Evolutionary conservation across 768 basidiomycete species (phyloP).

Genomic region (Cystofilobasidium ferigula): DNA sequence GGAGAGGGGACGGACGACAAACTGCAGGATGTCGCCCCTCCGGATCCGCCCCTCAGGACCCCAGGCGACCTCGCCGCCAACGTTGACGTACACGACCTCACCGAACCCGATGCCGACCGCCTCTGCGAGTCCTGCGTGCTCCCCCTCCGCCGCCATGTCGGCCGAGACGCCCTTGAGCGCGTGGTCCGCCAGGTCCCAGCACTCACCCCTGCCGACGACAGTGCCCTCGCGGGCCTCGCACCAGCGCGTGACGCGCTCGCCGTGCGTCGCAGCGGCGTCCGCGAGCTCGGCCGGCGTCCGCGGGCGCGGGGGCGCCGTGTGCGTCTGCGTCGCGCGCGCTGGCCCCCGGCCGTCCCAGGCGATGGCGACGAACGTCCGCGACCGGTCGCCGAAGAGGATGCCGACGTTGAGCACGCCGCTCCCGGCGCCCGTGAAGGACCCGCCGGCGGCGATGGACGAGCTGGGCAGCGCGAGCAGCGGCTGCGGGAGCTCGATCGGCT

Average conservation of each 20-base stretch:
- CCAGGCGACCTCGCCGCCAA: not conserved
- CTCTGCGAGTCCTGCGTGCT: not conserved
- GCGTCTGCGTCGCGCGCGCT: not conserved
- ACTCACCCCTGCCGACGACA: constrained; percentile 9
- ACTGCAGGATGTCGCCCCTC: constrained; percentile 15
- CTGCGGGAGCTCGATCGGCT: not conserved
- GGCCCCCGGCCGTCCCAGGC: not conserved
- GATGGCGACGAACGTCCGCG: not conserved
- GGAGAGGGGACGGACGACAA: constrained; percentile 8
- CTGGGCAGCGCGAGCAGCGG: not conserved
- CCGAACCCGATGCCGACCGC: constrained; percentile 7
- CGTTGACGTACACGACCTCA: constrained; percentile 7
- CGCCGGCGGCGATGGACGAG: not conserved
- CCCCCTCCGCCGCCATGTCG: not conserved
- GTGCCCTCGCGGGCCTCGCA: constrained; percentile 1
- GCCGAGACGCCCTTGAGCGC: constrained; percentile 11
- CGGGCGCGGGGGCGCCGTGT: not conserved
- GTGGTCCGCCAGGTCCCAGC: constrained; percentile 15
- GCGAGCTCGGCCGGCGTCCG: not conserved
- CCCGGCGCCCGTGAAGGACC: not conserved
- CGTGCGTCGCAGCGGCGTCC: not conserved
- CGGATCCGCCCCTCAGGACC: not conserved
- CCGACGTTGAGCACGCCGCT: not conserved
- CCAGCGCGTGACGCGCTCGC: constrained; percentile 7
- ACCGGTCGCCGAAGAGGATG: constrained; percentile 1